Base-by-base conservation (phyloP, 305 asterid species). In the Fraxinus sp. region DNA sequence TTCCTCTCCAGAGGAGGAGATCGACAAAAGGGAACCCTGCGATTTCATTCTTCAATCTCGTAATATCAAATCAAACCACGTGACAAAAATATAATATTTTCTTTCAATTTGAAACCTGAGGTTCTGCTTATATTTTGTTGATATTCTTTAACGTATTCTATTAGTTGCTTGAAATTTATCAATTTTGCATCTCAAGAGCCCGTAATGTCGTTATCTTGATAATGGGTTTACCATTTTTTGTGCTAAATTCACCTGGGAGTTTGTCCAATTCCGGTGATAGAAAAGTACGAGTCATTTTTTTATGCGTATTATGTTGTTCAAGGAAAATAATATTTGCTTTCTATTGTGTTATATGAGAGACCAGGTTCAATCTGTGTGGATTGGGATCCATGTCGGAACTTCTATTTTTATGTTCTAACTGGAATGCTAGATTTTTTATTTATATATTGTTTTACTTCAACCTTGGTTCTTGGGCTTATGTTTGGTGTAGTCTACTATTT, bases 341-440 rank as follows among this genome's bases (percentile, higher is more conserved):
- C 75, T 28, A 13, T 83, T 70, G 68, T 20, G 55, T 79, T 59
- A 80, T 85, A 87, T 80, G 82, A 86, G 75, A 86, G 91, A 86
- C 94, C 86, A 85, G 93, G 92, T 93, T 91, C 95, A 90, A 83
- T 91, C 93, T 81, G 89, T 83, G 89, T 90, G 92, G 92, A 89
- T 93, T 88, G 95, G 94, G 97, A 95, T 93, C 97, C 96, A 89
- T 95, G 97, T 87, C 91, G 90, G 95, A 93, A 91, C 93, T 87
- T 83, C 75, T 59, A 89, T 90, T 79, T 85, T 86, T 88, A 77
- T 84, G 85, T 86, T 87, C 90, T 85, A 81, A 85, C 86, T 89
- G 89, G 82, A 24, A 66, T 28, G 82, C 83, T 82, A 86, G 77
- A 81, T 18, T 46, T 78, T 81, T 68, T 80, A 84, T 84, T 87